phyloP scores from a whole-genome alignment of 352 stramenopile species.

The Phytophthora rubi region DNA sequence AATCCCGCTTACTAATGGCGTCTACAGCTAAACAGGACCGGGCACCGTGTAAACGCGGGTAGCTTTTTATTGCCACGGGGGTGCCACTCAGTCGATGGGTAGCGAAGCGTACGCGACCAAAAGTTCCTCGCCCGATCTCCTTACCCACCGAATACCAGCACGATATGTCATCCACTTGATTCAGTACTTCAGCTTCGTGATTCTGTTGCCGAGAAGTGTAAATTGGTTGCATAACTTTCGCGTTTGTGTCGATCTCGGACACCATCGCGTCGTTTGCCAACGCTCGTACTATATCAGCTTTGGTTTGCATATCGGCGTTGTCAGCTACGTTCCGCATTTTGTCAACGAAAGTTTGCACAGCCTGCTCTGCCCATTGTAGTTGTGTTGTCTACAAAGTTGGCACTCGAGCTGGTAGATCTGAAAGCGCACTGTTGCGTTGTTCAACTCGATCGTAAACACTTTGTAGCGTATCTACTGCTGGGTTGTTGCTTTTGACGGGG shows the following conservation, averaged over 20 bases:
- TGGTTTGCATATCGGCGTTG: slow-evolving; percentile 20
- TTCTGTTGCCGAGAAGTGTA: slow-evolving; percentile 5
- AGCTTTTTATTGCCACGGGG: slow-evolving; percentile 71
- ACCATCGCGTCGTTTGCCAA: slow-evolving; percentile 2
- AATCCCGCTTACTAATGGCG: slow-evolving; percentile 8
- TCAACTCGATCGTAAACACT: slow-evolving; percentile 26
- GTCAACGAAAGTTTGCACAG: slow-evolving; percentile 25
- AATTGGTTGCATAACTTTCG: neutral
- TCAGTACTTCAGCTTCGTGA: slow-evolving; percentile 1
- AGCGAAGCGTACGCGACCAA: slow-evolving; percentile 54
- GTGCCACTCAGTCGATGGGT: slow-evolving; percentile 51
- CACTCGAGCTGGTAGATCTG: neutral
- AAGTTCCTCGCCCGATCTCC: slow-evolving; percentile 59
- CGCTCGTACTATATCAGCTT: slow-evolving; percentile 10
- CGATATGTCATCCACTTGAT: slow-evolving; percentile 26
- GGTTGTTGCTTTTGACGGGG: neutral
- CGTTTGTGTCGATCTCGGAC: neutral
- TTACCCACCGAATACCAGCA: slow-evolving; percentile 57
- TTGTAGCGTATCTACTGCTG: slow-evolving; percentile 19
- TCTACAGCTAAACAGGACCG: slow-evolving; percentile 38
- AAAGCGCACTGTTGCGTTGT: slow-evolving; percentile 14
- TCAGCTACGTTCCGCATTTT: slow-evolving; percentile 24
- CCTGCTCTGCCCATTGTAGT: slow-evolving; percentile 14
- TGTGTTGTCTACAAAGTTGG: slow-evolving; percentile 18
- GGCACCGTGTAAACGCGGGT: slow-evolving; percentile 48